These are phyloP conservation scores for Rubus idaeus DNA, from an alignment of 306 rosid genomes.

Conservation along the genomic window DNA sequence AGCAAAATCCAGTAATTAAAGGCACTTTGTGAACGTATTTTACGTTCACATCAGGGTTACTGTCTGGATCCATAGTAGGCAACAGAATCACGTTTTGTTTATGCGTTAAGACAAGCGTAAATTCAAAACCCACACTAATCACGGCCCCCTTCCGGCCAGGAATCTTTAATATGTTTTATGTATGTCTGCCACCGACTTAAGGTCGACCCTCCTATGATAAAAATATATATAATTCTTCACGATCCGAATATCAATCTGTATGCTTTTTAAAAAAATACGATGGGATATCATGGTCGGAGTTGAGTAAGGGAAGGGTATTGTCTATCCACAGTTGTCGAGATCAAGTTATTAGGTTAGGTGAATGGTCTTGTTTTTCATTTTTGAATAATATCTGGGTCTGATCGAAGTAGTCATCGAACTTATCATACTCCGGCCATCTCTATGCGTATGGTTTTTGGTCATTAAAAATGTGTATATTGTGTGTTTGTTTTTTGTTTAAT, in stretches of 20 bases:
- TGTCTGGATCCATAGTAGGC: background rate
- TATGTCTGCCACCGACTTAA: background rate
- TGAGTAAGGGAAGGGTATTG: background rate
- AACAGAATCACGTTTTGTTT: too few relatives aligned
- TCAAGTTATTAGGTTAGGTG: background rate
- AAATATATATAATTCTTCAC: too few relatives aligned
- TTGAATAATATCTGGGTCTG: background rate
- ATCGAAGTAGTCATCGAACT: too few relatives aligned
- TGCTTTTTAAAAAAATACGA: too few relatives aligned
- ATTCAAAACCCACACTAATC: background rate
- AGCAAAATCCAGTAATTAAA: too few relatives aligned
- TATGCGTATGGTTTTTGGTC: background rate
- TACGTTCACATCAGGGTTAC: too few relatives aligned
- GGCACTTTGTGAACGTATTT: too few relatives aligned
- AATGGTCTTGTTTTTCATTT: background rate
- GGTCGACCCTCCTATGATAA: background rate
- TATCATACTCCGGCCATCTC: background rate
- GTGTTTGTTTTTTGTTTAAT: background rate
- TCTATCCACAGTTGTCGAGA: background rate
- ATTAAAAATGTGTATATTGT: background rate
- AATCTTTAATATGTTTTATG: background rate
- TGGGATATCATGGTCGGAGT: too few relatives aligned
- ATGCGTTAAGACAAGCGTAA: background rate
- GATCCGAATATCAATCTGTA: too few relatives aligned
- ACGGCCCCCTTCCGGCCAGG: background rate